Evolutionary conservation across 2,329 filamentous ascomycete genomes (phyloP).

Genomic region (Aspergillus tamarii): DNA sequence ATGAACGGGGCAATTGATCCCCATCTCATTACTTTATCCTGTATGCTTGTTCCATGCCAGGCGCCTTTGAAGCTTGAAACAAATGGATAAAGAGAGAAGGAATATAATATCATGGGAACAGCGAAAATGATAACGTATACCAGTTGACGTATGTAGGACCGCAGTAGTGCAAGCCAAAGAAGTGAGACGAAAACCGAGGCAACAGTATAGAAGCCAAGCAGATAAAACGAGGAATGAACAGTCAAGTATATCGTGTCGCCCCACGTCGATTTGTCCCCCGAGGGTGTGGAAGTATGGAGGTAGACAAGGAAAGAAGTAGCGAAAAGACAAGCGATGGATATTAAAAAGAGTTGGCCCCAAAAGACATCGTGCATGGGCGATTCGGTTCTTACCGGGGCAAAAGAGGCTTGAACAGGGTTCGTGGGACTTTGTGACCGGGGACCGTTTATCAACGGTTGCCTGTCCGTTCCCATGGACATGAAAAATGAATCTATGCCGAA

Average conservation of each 20-base stretch:
- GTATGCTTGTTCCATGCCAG: constrained; percentile 74
- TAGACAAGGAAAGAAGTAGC: constrained; percentile 88
- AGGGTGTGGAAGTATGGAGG: constrained; percentile 78
- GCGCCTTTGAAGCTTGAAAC: constrained; percentile 83
- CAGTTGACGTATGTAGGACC: constrained; percentile 84
- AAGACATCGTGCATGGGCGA: constrained; percentile 84
- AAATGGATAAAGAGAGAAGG: constrained; percentile 89
- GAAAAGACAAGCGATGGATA: constrained; percentile 79
- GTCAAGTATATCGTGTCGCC: constrained; percentile 95
- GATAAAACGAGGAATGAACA: constrained; percentile 81
- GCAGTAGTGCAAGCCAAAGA: constrained; percentile 84
- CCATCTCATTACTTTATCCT: constrained; percentile 89
- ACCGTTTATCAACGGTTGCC: constrained; percentile 50
- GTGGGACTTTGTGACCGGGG: constrained; percentile 54
- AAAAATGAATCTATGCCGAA: constrained; percentile 45
- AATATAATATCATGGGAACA: constrained; percentile 82
- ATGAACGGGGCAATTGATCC: constrained; percentile 75
- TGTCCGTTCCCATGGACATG: constrained; percentile 56
- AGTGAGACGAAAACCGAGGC: constrained; percentile 87
- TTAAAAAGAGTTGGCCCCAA: constrained; percentile 88
- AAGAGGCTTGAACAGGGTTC: constrained; percentile 58
- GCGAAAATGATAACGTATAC: constrained; percentile 79
- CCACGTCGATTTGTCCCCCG: constrained; percentile 66
- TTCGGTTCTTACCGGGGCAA: constrained; percentile 65
- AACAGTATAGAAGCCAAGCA: constrained; percentile 87